Base-by-base conservation (phyloP, 1,284 basidiomycete species). In the Ceratobasidium sp. region DNA sequence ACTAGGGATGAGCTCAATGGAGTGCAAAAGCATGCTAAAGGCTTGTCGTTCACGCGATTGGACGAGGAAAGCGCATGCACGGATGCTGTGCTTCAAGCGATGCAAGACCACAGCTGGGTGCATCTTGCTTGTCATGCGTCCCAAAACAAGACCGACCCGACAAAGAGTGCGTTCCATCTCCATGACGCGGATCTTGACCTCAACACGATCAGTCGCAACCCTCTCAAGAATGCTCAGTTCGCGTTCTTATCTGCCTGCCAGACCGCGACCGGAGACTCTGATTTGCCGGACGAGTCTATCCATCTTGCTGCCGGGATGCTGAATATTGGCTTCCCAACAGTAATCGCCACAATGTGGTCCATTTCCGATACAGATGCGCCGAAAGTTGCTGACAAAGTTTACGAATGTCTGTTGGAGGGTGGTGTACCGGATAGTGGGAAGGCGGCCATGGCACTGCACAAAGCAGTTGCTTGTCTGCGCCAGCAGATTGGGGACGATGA, bases 301-400 rank as follows among this genome's bases (percentile, higher is more conserved):
- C 68, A 78, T 43, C 62, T 78, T 22, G 68, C 76, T 1, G n/a
- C 64, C 15, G 52, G 77, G 6, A 74, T 78, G 76, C 65, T 78
- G 13, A 77, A 77, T 43, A 22, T 68, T 8, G 77, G 77, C 9
- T 78, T 29, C 32, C 59, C 59, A 29, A 61, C 22, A 7, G 59
- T 65, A 19, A 65, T 65, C 22, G 62, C 62, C 7, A 65, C 62
- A 46, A 65, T 43, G 62, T 65, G 62, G 62, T 65, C 62, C 11
- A 32, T 65, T 13, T 8, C 15, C 3, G 62, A 65, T 44, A 13
- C 5, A 40, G 62, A 65, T 32, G 62, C 7, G 17, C 62, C 62
- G 40, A 3, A 8, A 9, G 22, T 62, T 34, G 59, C 59, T 13
- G 32, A 34, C 22, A 37, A 22, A 22, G 59, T 62, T 15, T 62